Evolutionary conservation across 352 stramenopile species (phyloP).

Genomic region (Phytophthora nicotianae): DNA sequence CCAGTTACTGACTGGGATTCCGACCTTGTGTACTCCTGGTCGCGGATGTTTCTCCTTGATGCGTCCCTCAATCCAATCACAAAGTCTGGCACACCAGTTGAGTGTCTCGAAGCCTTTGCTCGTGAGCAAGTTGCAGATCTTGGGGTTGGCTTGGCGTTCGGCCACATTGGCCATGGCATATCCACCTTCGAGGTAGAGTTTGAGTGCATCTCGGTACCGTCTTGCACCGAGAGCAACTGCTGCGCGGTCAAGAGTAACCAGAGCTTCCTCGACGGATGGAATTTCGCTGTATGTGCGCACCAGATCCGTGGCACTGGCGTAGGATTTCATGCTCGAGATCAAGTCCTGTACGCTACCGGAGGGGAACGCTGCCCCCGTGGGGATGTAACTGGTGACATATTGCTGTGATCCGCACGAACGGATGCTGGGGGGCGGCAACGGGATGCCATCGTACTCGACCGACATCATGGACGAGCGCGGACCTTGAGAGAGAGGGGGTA

Average conservation of each 20-base stretch:
- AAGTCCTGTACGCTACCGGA: constrained; percentile 68
- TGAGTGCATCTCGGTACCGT: constrained; percentile 80
- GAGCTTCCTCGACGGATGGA: constrained; percentile 79
- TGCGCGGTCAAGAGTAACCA: constrained; percentile 74
- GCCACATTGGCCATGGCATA: constrained; percentile 87
- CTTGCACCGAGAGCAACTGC: constrained; percentile 57
- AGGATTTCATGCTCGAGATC: constrained; percentile 82
- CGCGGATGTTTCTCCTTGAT: constrained; percentile 74
- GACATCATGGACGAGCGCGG: constrained; percentile 57
- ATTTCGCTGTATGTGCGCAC: constrained; percentile 79
- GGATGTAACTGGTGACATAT: constrained; percentile 81
- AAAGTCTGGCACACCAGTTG: constrained; percentile 83
- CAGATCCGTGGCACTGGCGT: constrained; percentile 73
- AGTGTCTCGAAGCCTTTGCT: constrained; percentile 88
- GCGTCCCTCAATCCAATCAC: constrained; percentile 87
- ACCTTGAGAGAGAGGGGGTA: constrained; percentile 40
- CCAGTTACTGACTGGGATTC: constrained; percentile 67
- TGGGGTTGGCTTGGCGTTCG: constrained; percentile 76
- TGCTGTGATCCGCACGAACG: constrained; percentile 77
- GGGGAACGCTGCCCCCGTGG: constrained; percentile 62
- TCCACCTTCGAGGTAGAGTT: constrained; percentile 82
- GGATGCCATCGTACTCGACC: constrained; percentile 63
- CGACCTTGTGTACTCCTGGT: constrained; percentile 80
- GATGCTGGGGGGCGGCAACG: constrained; percentile 67
- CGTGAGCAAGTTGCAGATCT: constrained; percentile 87